A percentile compares a stretch with the other conserved stretches of the same genome.
phyloP scores from a whole-genome alignment of 148 eudicot species.

The Silene uniflora region DNA sequence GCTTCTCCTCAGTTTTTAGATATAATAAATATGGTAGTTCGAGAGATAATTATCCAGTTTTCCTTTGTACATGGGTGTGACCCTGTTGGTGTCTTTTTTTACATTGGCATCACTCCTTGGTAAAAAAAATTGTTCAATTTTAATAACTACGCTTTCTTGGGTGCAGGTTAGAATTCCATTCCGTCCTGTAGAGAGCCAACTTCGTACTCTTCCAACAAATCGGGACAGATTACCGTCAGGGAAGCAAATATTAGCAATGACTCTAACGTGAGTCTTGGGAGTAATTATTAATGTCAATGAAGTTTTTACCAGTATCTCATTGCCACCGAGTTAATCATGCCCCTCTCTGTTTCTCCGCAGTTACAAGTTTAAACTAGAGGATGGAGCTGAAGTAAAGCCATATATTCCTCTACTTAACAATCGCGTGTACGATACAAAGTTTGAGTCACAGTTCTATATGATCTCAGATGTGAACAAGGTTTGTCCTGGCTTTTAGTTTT shows the following conservation, averaged over 20 bases:
- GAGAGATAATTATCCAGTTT: neutral
- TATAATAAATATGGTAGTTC: neutral
- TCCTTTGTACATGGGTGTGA: neutral
- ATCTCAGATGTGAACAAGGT: constrained; percentile 97
- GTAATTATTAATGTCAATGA: constrained; percentile 1
- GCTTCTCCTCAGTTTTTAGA: neutral
- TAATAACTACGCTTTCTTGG: neutral
- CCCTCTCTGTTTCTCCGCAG: constrained; percentile 46
- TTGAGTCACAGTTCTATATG: constrained; percentile 98
- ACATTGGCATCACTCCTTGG: neutral
- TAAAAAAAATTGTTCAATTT: neutral
- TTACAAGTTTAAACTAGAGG: constrained; percentile 93
- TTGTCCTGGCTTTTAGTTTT: constrained; percentile 12
- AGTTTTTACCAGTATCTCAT: neutral
- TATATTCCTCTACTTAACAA: constrained; percentile 84
- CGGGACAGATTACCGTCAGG: constrained; percentile 97
- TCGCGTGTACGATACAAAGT: constrained; percentile 88
- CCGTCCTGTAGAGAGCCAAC: constrained; percentile 70
- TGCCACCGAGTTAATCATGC: neutral
- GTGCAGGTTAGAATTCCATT: constrained; percentile 74
- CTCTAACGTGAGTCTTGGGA: constrained; percentile 61
- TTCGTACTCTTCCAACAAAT: constrained; percentile 63
- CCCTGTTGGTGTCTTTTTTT: neutral
- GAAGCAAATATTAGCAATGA: constrained; percentile 77
- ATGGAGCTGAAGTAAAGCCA: constrained; percentile 86